Base-by-base conservation (phyloP, 441 rosid genomes). In the Erodium trifolium region DNA sequence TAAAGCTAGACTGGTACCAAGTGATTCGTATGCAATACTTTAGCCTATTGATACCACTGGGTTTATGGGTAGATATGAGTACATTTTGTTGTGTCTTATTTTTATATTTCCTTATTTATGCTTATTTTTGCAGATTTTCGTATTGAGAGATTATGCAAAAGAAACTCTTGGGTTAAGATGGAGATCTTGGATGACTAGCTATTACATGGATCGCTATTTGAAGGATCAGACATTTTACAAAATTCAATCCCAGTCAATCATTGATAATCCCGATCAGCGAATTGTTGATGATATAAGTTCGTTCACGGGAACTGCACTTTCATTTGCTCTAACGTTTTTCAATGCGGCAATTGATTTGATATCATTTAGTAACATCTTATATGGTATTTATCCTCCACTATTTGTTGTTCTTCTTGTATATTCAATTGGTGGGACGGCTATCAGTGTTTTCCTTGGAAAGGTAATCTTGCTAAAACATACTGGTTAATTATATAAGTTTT, bases 181-280 rank as follows among this genome's bases (percentile, higher is more conserved):
- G 98, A 86, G 98, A 75, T 86, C 94, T 68, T 93, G 98, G 98
- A 91, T 93, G 96, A 93, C 97, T 31, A 85, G 82, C 67, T 82
- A 86, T 78, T 93, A 89, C 87, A 84, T 89, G 81, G 87, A 89
- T 55, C 93, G 96, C 8, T 93, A 91, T 78, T 75, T 93, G 68
- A 82, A 80, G 43, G 76, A 87, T 74, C 87, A 78, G 74, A 83
- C 91, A 13, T 93, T 89, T 79, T 93, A 93, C 86, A 91, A 87
- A 71, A 93, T 93, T 66, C 98, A 93, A 59, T 93, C 98, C 60
- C 98, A 91, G 67, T 87, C 96, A 35, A 81, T 91, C 69, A 83
- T 93, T 67, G 98, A 93, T 76, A 91, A 93, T 81, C 96, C 96
- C 1, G 98, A 93, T 79, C 98, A 91, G 82, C 93, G 98, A 59